Evolutionary conservation across 768 basidiomycete species (phyloP).

Genomic region (Rhodotorula taiwanensis): DNA sequence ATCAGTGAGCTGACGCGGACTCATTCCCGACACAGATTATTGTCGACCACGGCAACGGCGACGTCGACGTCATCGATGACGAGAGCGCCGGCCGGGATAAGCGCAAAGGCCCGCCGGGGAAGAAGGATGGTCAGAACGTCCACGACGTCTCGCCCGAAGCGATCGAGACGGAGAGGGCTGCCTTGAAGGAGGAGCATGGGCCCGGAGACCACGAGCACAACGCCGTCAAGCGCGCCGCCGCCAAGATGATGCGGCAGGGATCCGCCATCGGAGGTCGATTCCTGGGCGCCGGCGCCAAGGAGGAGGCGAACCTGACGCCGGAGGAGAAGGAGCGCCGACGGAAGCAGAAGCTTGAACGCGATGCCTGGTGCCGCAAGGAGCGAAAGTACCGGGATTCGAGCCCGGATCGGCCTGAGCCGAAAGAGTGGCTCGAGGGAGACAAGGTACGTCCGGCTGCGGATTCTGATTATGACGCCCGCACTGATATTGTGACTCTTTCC

Average conservation of each 20-base stretch:
- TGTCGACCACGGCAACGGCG: slow-evolving; percentile 34
- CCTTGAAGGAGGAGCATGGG: slow-evolving; percentile 11
- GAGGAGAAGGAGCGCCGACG: slow-evolving; percentile 23
- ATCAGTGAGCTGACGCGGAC: too few relatives aligned
- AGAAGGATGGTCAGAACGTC: slow-evolving; percentile 3
- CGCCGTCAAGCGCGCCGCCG: slow-evolving; percentile 19
- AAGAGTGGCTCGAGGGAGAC: slow-evolving; percentile 18
- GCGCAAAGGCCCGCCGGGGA: slow-evolving; percentile 9
- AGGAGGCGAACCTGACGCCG: slow-evolving; percentile 7
- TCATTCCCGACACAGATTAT: slow-evolving; percentile 19
- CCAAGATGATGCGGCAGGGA: slow-evolving; percentile 17
- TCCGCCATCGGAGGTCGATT: slow-evolving; percentile 1
- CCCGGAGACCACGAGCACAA: slow-evolving; percentile 27
- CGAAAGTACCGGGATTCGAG: slow-evolving; percentile 27
- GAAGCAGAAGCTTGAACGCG: slow-evolving; percentile 28
- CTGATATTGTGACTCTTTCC: background rate
- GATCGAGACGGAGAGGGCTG: slow-evolving; percentile 19
- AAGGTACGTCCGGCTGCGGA: slow-evolving; percentile 7
- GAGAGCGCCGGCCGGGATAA: slow-evolving; percentile 10
- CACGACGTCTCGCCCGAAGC: slow-evolving; percentile 3
- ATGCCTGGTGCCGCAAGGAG: slow-evolving; percentile 35
- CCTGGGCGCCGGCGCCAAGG: slow-evolving; percentile 1
- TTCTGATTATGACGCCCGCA: background rate
- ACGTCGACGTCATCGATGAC: slow-evolving; percentile 35
- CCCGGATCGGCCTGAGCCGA: background rate